Evolutionary conservation across 1,284 basidiomycete genomes (phyloP).

Genomic region (Heliocybe sulcata): DNA sequence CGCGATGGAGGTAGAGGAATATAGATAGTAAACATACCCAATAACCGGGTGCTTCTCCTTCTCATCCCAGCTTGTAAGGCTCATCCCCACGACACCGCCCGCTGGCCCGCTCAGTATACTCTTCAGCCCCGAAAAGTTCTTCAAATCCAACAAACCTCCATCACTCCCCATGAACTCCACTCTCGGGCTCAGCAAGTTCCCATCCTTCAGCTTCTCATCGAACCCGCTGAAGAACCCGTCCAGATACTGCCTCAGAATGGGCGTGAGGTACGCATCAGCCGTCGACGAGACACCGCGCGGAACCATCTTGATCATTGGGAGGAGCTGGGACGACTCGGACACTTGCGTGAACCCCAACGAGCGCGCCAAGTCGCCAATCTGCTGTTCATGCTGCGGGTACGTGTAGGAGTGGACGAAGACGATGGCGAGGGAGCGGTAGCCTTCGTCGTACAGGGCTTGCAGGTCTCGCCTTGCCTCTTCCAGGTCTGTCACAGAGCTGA

Average conservation of each 20-base stretch:
- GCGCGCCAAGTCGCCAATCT: conserved; percentile 69
- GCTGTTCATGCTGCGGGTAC: conserved; percentile 74
- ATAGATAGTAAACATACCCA: conserved; percentile 38
- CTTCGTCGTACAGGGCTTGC: conserved; percentile 61
- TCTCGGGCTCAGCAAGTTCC: conserved; percentile 41
- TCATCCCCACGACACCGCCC: conserved; percentile 85
- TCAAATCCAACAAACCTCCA: conserved; percentile 81
- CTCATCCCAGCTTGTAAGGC: conserved; percentile 77
- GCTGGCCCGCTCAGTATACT: conserved; percentile 86
- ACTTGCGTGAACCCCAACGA: conserved; percentile 83
- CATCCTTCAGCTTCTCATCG: conserved; percentile 57
- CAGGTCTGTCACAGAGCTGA: conserved; percentile 32
- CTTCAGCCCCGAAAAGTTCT: conserved; percentile 84
- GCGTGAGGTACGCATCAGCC: conserved; percentile 95
- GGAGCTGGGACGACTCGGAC: conserved; percentile 81
- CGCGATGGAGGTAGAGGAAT: neutral
- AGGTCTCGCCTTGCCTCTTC: conserved; percentile 51
- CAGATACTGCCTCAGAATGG: conserved; percentile 81
- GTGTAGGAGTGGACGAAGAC: conserved; percentile 92
- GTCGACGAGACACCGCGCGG: conserved; percentile 89
- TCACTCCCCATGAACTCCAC: conserved; percentile 87
- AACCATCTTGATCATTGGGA: conserved; percentile 96
- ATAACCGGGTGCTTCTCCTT: conserved; percentile 63
- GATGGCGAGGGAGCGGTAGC: conserved; percentile 81
- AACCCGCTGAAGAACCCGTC: conserved; percentile 91